Evolutionary conservation across 345 rosid genomes (phyloP), one percentile per base, ranked within the genome.

Genomic region (Sonneratia alba): DNA sequence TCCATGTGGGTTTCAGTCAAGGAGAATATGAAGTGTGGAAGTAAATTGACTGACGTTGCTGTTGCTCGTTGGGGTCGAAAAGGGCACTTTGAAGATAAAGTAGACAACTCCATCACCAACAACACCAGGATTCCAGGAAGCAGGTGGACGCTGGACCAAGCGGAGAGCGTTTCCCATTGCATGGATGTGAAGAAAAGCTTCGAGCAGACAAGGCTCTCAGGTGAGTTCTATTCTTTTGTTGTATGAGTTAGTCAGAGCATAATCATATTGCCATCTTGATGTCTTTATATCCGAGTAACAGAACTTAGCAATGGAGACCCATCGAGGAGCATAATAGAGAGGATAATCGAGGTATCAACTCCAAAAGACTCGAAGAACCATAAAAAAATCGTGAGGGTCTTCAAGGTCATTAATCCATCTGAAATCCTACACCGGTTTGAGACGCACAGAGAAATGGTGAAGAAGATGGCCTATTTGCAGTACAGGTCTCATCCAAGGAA

Each of bases 311-410:
- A 51, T 37, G 85, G 84, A 66, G 90, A 86, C 73, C 80, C 85
- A 7, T 78, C 86, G 18, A 88, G 86, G 72, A 84, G 81, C 47
- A 78, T 88, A 51, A 49, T 70, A 14, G 86, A 82, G 79, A 79
- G 80, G 51, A 84, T 86, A 70, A 79, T 83, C 81, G 79, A 72
- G 9, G 79, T 68, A 64, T 83, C 88, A 47, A 53, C 71, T 57
- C 68, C 32, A 37, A 74, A 81, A 38, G 85, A 84, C 18, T 64
- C 80, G 45, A 85, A 80, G 79, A 77, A 77, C 36, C 49, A 73
- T 7, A 59, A 76, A 45, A 84, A 71, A 73, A 84, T 81, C 70
- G 63, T 61, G 67, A 80, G 70, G 77, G 86, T 88, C 34, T 65
- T 86, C 10, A 82, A 74, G 77, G 88, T 88, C 75, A 78, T 77